These are phyloP conservation scores for Trypanosoma caninum DNA, from an alignment of 208 protist genomes.

Conservation along the genomic window DNA sequence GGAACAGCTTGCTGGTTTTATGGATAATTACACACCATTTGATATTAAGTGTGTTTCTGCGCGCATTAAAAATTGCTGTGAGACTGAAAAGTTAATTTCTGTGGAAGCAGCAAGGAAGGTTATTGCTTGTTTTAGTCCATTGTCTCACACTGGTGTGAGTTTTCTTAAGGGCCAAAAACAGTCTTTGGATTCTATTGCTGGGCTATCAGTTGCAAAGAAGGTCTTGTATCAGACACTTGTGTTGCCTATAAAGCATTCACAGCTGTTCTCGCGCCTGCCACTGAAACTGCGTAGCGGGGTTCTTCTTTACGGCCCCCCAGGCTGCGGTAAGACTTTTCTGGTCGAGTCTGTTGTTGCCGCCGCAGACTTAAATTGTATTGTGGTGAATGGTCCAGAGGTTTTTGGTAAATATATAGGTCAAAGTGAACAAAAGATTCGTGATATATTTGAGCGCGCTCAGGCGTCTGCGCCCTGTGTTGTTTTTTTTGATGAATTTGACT, in stretches of 20 bases:
- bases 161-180: conserved; percentile 72
- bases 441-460: conserved; percentile 89
- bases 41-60: conserved; percentile 56
- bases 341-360: conserved; percentile 75
- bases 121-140: conserved; percentile 58
- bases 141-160: conserved; percentile 80
- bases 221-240: conserved; percentile 94
- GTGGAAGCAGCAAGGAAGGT: conserved; percentile 28
- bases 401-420: conserved; percentile 95
- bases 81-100: conserved; percentile 8
- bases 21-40: conserved; percentile 91
- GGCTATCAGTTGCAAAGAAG: conserved; percentile 91
- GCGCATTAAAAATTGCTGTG: conserved; percentile 32
- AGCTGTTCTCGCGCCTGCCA: conserved; percentile 88
- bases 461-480: conserved; percentile 89
- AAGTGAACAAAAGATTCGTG: conserved; percentile 91
- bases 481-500: conserved; percentile 96
- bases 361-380: conserved; percentile 85
- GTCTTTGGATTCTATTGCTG: conserved; percentile 86
- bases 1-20: conserved; percentile 37
- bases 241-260: conserved; percentile 91
- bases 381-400: conserved; percentile 93
- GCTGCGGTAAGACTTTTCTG: conserved; percentile 91
- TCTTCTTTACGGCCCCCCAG: conserved; percentile 91
- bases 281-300: conserved; percentile 90